Conservation (phyloP, 179 eudicot species). For the Pouteria campechiana region DNA sequence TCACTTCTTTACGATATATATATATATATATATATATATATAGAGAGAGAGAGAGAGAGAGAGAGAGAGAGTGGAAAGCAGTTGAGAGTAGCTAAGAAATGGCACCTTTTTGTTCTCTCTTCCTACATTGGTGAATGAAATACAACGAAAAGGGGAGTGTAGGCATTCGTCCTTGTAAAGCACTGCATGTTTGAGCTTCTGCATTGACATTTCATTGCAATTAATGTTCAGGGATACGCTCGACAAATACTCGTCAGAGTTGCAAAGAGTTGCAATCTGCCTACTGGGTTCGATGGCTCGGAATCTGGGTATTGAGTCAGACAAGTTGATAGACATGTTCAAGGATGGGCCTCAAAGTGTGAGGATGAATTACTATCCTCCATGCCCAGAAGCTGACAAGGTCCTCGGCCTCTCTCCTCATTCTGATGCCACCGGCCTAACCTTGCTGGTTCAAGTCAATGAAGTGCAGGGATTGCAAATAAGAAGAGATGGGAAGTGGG, state of each 20-base stretch:
- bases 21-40: too few relatives aligned
- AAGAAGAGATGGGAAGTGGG: conserved; percentile 18
- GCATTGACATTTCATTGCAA: too few relatives aligned
- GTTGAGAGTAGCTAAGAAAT: too few relatives aligned
- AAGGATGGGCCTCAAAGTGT: conserved; percentile 15
- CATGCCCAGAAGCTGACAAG: conserved; percentile 12
- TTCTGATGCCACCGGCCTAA: conserved; percentile 14
- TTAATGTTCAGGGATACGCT: conserved; percentile 20
- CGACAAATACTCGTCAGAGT: conserved; percentile 13
- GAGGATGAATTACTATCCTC: conserved; percentile 25
- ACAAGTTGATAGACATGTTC: conserved; percentile 13
- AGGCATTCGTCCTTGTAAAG: too few relatives aligned
- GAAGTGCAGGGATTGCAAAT: conserved; percentile 15
- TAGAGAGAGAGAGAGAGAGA: too few relatives aligned
- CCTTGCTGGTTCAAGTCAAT: conserved; percentile 18
- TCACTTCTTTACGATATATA: too few relatives aligned
- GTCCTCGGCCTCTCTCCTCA: conserved; percentile 19
- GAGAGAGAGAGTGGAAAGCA: too few relatives aligned
- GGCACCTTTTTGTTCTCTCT: too few relatives aligned
- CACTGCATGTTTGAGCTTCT: too few relatives aligned
- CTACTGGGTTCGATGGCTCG: conserved; percentile 10
- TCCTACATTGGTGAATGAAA: too few relatives aligned
- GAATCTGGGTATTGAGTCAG: conserved; percentile 7
- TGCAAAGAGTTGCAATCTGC: conserved; percentile 12
- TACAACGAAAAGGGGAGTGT: too few relatives aligned